Conservation (phyloP, 1,284 basidiomycete species). For the Amylostereum chailletii region DNA sequence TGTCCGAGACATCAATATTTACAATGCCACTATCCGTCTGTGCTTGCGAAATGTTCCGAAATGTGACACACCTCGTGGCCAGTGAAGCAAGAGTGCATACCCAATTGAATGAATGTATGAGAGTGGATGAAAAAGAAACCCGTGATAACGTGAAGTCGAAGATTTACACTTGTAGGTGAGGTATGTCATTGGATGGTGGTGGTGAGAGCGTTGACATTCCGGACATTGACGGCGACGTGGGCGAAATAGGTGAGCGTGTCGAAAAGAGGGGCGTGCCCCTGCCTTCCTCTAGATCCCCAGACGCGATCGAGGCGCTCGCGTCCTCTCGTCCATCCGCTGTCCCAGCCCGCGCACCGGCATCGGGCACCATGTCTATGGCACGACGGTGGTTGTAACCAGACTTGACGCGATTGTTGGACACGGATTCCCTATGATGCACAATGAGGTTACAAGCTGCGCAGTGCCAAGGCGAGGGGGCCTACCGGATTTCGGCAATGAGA, state of each 20-base stretch:
- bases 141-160: slow-evolving; percentile 3
- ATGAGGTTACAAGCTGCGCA: background rate
- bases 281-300: slow-evolving; percentile 36
- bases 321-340: slow-evolving; percentile 58
- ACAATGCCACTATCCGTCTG: no score
- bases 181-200: slow-evolving; percentile 21
- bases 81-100: no score
- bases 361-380: slow-evolving; percentile 60
- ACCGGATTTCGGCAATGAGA: slow-evolving; percentile 74
- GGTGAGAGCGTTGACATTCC: background rate
- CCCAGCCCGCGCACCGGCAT: slow-evolving; percentile 58
- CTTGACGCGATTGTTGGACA: slow-evolving; percentile 67
- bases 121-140: no score
- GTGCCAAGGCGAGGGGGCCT: slow-evolving; percentile 15
- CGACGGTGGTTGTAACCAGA: slow-evolving; percentile 51
- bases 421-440: slow-evolving; percentile 43
- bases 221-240: no score
- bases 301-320: slow-evolving; percentile 41
- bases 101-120: background rate
- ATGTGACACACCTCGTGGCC: no score
- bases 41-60: no score
- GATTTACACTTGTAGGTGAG: slow-evolving; percentile 30
- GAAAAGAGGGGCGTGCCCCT: slow-evolving; percentile 17
- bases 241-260: no score
- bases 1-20: no score